Evolutionary conservation across 306 rosid species (phyloP).

Genomic region (Fragaria iinumae): DNA sequence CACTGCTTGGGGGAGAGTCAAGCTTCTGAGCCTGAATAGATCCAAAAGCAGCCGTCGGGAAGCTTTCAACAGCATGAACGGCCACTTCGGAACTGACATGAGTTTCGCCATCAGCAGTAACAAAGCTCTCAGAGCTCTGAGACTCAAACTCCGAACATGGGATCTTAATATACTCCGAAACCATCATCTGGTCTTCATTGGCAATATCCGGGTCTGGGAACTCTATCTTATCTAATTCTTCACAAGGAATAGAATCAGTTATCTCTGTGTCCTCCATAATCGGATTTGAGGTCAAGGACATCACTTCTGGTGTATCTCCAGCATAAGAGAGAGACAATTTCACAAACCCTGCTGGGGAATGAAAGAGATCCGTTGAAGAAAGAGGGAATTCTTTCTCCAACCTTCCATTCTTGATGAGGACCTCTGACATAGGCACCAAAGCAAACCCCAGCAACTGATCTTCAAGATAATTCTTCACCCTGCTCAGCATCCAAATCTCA

Average conservation of each 20-base stretch:
- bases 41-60: slow-evolving; percentile 47
- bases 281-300: slow-evolving; percentile 39
- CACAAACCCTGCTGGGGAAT: slow-evolving; percentile 88
- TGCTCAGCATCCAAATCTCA: slow-evolving; percentile 95
- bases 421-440: slow-evolving; percentile 77
- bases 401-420: slow-evolving; percentile 54
- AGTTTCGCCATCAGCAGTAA: slow-evolving; percentile 47
- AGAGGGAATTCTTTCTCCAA: slow-evolving; percentile 89
- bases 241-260: slow-evolving; percentile 42
- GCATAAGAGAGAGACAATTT: slow-evolving; percentile 58
- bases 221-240: slow-evolving; percentile 76
- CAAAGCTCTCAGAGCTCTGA: slow-evolving; percentile 56
- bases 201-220: slow-evolving; percentile 82
- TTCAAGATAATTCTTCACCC: slow-evolving; percentile 96
- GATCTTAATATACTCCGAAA: slow-evolving; percentile 72
- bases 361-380: slow-evolving; percentile 88
- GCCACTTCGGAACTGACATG: slow-evolving; percentile 44
- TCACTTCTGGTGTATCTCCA: slow-evolving; percentile 74
- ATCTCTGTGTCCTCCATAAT: slow-evolving; percentile 44
- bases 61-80: slow-evolving; percentile 47
- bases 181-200: slow-evolving; percentile 84
- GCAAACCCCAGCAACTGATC: slow-evolving; percentile 95
- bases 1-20: slow-evolving; percentile 66
- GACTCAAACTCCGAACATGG: slow-evolving; percentile 59
- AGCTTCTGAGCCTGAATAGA: slow-evolving; percentile 46